These are phyloP conservation scores for Gossypium lobatum DNA, from an alignment of 441 rosid species.

Conservation along the genomic window DNA sequence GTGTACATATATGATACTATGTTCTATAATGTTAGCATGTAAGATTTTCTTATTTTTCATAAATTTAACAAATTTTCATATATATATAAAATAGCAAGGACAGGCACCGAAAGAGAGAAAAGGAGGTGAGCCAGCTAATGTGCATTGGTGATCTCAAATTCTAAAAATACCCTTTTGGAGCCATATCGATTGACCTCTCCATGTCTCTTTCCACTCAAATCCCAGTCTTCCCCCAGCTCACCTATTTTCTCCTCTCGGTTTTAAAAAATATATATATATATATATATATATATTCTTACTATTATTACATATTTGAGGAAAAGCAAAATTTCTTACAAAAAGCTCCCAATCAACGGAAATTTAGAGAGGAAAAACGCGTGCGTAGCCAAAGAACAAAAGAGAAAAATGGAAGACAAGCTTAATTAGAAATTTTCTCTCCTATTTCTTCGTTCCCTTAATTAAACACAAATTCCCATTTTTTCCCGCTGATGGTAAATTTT, in stretches of 20 bases:
- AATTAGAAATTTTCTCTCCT: conserved; percentile 9
- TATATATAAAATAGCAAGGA: background rate
- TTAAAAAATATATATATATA: no score
- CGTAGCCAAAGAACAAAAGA: no score
- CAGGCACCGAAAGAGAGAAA: background rate
- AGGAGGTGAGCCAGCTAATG: background rate
- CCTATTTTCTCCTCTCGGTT: background rate
- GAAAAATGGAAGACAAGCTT: background rate
- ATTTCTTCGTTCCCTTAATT: conserved; percentile 16
- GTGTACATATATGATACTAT: background rate
- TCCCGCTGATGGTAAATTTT: background rate
- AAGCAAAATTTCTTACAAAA: background rate
- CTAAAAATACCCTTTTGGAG: background rate
- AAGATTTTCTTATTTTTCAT: no score
- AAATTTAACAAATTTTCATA: no score
- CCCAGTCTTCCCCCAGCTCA: background rate
- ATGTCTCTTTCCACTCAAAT: background rate
- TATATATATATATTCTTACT: no score
- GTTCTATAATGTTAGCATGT: no score
- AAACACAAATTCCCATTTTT: background rate
- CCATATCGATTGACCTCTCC: background rate
- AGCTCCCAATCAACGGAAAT: background rate
- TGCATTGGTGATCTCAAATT: background rate
- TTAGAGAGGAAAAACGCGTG: background rate
- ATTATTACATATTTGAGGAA: background rate